These are phyloP conservation scores for Pyrus betulifolia DNA, from an alignment of 306 rosid genomes.

Conservation along the genomic window DNA sequence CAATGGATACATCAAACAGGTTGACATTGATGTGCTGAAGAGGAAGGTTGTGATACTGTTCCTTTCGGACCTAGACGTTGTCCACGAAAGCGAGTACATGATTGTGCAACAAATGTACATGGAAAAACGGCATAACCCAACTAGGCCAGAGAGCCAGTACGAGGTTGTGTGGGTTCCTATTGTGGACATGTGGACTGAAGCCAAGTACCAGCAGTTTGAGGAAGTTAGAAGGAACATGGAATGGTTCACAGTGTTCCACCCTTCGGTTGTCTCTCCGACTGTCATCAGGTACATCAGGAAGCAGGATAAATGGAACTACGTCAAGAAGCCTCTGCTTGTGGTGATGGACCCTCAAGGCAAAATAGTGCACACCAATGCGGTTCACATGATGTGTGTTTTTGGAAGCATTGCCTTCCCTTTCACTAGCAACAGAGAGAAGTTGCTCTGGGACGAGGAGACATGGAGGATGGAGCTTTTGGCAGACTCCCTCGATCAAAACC, in stretches of 20 bases:
- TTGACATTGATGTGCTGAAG: conserved; percentile 32
- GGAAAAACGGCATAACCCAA: conserved; percentile 24
- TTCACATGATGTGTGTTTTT: conserved; percentile 73
- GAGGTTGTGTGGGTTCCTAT: conserved; percentile 63
- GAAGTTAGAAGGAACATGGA: conserved; percentile 26
- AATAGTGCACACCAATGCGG: conserved; percentile 46
- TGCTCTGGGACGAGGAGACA: conserved; percentile 44
- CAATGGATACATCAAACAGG: conserved; percentile 25
- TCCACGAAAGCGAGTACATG: conserved; percentile 14
- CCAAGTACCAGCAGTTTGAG: conserved; percentile 15
- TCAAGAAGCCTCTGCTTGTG: conserved; percentile 41
- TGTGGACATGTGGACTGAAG: conserved; percentile 20
- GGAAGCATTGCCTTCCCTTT: conserved; percentile 64
- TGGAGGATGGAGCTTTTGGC: conserved; percentile 52
- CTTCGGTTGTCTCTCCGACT: conserved; percentile 27
- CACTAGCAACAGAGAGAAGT: conserved; percentile 34
- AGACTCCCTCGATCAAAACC: conserved; percentile 29
- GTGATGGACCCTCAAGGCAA: conserved; percentile 54
- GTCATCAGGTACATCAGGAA: conserved; percentile 39
- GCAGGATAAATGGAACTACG: conserved; percentile 42
- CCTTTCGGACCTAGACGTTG: conserved; percentile 38
- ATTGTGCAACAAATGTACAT: conserved; percentile 38
- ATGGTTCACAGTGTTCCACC: conserved; percentile 46
- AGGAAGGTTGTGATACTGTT: conserved; percentile 44
- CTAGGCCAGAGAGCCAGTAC: conserved; percentile 33